These are phyloP conservation scores for Postia placenta DNA, from an alignment of 768 basidiomycete genomes.

Conservation along the genomic window DNA sequence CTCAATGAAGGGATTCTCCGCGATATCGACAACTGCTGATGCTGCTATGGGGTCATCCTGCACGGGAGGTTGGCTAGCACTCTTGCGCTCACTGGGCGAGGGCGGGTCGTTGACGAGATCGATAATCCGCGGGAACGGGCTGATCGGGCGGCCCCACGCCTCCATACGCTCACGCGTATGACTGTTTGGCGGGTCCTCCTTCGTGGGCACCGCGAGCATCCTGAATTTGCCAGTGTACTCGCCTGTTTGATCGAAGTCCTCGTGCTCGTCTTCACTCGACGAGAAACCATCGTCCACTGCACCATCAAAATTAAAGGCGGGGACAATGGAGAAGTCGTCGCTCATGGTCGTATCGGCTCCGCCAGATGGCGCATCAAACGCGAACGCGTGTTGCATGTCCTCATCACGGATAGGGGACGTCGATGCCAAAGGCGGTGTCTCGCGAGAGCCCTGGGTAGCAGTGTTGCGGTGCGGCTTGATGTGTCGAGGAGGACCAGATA, in stretches of 20 bases:
- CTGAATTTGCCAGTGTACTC: slow-evolving; percentile 67
- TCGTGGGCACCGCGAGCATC: slow-evolving; percentile 51
- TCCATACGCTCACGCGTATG: slow-evolving; percentile 43
- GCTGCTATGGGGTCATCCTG: not conserved
- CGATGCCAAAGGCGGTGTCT: slow-evolving; percentile 31
- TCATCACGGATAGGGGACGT: slow-evolving; percentile 21
- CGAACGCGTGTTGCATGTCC: slow-evolving; percentile 8
- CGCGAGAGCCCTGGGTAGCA: slow-evolving; percentile 26
- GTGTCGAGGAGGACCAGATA: slow-evolving; percentile 37
- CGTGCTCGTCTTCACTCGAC: slow-evolving; percentile 25
- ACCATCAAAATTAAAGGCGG: slow-evolving; percentile 18
- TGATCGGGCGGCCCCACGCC: slow-evolving; percentile 64
- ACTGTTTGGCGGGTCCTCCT: slow-evolving; percentile 60
- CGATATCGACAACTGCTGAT: not conserved
- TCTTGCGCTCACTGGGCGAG: not conserved
- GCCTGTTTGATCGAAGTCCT: slow-evolving; percentile 34
- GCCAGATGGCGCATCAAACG: no score
- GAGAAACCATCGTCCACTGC: slow-evolving; percentile 16
- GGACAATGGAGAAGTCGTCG: slow-evolving; percentile 9
- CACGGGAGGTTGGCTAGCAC: no score
- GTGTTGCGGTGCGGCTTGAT: slow-evolving; percentile 9
- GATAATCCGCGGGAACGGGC: slow-evolving; percentile 47
- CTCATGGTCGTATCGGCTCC: slow-evolving; percentile 11
- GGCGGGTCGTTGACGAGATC: not conserved
- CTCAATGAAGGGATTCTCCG: not conserved